Evolutionary conservation across 179 eudicot species (phyloP), one percentile per base, ranked within the genome.

Genomic region (Silene coronaria): DNA sequence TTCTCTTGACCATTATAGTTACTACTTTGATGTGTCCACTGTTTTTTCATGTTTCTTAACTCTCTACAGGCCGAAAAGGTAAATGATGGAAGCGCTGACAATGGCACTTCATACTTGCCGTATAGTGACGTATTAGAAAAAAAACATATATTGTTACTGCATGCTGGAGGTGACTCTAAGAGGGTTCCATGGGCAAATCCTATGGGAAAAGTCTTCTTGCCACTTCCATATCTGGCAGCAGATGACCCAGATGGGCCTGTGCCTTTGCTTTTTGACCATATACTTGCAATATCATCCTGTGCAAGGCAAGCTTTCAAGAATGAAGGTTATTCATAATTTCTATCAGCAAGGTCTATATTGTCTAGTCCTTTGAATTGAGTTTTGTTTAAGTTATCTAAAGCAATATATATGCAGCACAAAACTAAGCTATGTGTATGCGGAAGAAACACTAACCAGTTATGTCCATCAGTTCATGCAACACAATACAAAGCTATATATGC

Each of bases 181-280:
- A 87, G 99, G 82, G 97, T 96, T 63, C 99, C 99, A 23, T 96
- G 97, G 99, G 99, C 99, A 75, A 96, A 96, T 80, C 97, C 99
- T 2, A 96, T 93, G 99, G 99, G 99, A 21, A 96, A 96, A 82
- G 97, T 93, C 73, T 96, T 96, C 85, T 86, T 96, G 75, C 99
- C 99, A 63, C 93, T 96, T 74, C 99, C 99, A 60, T 96, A 83
- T 87, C 81, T 96, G 87, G 97, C 93, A 70, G 89, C 88, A 32
- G 99, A 93, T 83, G 99, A 96, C 73, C 96, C 93, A 3, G 99
- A 96, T 85, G 97, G 96, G 60, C 93, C 99, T 71, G 99, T 93
- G 38, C 99, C 97, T 24, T 79, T 93, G 84, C 97, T 96, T 80
- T 96, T 96, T 87, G 99, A 96, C 78, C 99, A 96, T 85, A 88